Percentiles rank a stretch among this genome's conserved stretches.
Conservation (phyloP, 2,329 filamentous ascomycete genomes). For the Colletotrichum paranaense region DNA sequence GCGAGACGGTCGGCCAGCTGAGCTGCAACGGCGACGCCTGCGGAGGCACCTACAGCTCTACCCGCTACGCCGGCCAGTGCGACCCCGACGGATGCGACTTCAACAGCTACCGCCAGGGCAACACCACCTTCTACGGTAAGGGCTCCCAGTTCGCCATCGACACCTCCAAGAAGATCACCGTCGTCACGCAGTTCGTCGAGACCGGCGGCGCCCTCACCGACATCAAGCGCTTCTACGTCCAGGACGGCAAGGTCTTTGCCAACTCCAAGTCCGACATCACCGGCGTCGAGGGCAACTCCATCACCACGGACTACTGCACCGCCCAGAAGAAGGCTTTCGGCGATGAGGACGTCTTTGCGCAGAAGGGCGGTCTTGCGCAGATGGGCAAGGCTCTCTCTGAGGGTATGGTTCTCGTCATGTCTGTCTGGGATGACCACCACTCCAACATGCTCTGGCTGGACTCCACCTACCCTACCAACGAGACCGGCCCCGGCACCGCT, state of each 20-base stretch:
- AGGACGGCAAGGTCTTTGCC: slow-evolving; percentile 68
- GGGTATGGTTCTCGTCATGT: slow-evolving; percentile 62
- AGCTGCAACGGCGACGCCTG: slow-evolving; percentile 63
- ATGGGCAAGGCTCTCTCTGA: slow-evolving; percentile 62
- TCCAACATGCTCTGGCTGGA: slow-evolving; percentile 82
- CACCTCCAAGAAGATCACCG: slow-evolving; percentile 69
- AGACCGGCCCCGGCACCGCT: slow-evolving; percentile 56
- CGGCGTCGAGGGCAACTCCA: slow-evolving; percentile 54
- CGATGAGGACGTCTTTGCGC: slow-evolving; percentile 63
- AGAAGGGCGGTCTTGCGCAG: slow-evolving; percentile 65
- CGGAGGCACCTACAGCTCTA: slow-evolving; percentile 62
- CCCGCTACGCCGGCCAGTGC: slow-evolving; percentile 72
- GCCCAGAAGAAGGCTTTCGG: slow-evolving; percentile 68
- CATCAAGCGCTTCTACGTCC: slow-evolving; percentile 74
- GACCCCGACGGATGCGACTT: slow-evolving; percentile 79
- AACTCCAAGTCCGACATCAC: slow-evolving; percentile 59
- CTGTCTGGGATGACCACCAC: slow-evolving; percentile 73
- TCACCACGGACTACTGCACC: slow-evolving; percentile 70
- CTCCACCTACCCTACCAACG: slow-evolving; percentile 68
- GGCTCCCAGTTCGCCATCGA: slow-evolving; percentile 65
- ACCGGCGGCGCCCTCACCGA: slow-evolving; percentile 64
- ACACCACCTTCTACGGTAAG: slow-evolving; percentile 70
- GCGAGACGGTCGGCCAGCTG: slow-evolving; percentile 59
- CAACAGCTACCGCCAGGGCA: slow-evolving; percentile 75
- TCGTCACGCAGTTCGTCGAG: slow-evolving; percentile 73